Evolutionary conservation across 352 stramenopile genomes (phyloP), one percentile per base, ranked within the genome.

Genomic region (Globisporangium orthogonon): DNA sequence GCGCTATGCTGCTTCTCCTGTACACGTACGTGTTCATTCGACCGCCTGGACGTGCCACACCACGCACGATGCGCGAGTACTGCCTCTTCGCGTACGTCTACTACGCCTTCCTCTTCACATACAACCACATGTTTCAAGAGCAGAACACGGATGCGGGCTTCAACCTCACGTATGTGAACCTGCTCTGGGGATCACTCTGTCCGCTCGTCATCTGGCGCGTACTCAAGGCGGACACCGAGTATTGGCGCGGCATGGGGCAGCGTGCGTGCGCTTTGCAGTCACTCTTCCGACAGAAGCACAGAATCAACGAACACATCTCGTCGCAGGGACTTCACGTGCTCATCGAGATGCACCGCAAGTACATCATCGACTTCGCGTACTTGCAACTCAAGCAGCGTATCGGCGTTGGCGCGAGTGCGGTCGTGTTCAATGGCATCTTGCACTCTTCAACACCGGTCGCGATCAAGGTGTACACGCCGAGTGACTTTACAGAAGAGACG

Each of bases 281-380:
- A 3, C 37, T 60, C 9, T 52, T 43, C 11, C 46, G 54, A 4
- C 50, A 74, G 23, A 23, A 50, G 18, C 52, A 63, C 18, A n/a
- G 51, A 0, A 56, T 78, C 28, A 52, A 71, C 31, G 71, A 85
- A 39, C 49, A 23, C 11, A 71, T 62, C 15, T 88, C 72, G n/a
- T 73, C 78, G 0, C 67, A 61, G 31, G 67, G 69, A 7, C 69
- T 86, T 5, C 78, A 88, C 23, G 29, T 63, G 13, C 70, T 88
- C 54, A 86, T 88, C 23, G 78, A 88, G 59, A 81, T 82, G 69
- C 76, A 89, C 59, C 67, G 68, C 45, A 78, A 86, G 37, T 83
- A 78, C 56, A 56, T 89, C 14, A 86, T 89, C 33, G 77, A 89
- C 54, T 89, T 89, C 56, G 76, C 78, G 0, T 68, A 86, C 60